Conservation (phyloP, 768 basidiomycete species). For the Lyophyllum semitale region DNA sequence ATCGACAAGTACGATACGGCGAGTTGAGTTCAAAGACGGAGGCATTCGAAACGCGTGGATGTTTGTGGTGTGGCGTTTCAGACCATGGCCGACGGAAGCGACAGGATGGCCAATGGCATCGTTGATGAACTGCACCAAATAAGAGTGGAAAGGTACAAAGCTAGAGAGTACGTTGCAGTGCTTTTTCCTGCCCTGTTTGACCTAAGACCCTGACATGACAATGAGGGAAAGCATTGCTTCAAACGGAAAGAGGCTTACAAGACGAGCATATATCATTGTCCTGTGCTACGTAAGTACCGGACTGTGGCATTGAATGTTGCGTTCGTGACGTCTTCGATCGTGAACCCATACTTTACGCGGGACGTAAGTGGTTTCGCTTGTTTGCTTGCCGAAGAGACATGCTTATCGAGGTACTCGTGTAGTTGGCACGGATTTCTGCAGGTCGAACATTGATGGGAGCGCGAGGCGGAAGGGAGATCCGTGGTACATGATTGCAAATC, state of each 20-base stretch:
- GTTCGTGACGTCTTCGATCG: background rate
- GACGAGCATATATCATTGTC: background rate
- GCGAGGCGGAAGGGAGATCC: background rate
- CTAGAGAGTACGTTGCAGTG: background rate
- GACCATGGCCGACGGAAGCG: background rate
- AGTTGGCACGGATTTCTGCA: background rate
- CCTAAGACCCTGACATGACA: background rate
- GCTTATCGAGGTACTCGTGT: background rate
- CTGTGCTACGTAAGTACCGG: background rate
- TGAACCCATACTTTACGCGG: background rate
- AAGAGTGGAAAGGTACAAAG: background rate
- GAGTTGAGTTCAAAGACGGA: background rate
- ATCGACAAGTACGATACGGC: slow-evolving; percentile 1
- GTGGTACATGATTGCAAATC: too few species aligned
- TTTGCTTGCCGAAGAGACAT: background rate
- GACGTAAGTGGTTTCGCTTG: background rate
- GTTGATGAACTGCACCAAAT: background rate
- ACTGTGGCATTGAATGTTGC: background rate
- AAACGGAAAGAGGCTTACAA: background rate
- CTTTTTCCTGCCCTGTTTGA: background rate
- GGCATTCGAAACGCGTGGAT: background rate
- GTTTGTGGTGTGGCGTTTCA: background rate
- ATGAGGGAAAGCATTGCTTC: background rate
- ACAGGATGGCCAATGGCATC: background rate
- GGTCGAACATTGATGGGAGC: too few species aligned